Base-by-base conservation (phyloP, 2,329 filamentous ascomycete genomes). In the Ramularia collo-cygni region DNA sequence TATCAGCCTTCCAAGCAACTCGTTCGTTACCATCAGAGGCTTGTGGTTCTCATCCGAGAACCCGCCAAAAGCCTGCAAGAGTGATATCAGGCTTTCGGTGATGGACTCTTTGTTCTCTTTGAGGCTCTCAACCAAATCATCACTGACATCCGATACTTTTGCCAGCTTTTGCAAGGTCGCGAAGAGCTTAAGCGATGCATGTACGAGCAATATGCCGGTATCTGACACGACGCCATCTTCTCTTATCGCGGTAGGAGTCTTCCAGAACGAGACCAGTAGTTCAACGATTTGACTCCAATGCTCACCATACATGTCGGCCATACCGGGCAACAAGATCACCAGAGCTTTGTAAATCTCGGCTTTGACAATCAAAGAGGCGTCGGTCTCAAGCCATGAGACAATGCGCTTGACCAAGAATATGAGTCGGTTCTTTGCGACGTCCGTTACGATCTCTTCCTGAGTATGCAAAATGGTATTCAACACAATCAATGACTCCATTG, bases 341-440 rank as follows among this genome's bases (percentile, higher is more conserved):
- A 81, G 53, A 4, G 66, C 60, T 43, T 60, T 75, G 66, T 38
- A 86, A 56, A 44, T 69, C 70, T 53, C 79, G 65, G 57, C 78
- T 75, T 47, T 72, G 63, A 64, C 77, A 65, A 19, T 71, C 58
- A 44, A 66, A 59, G n/a, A 76, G 47, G 39, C 63, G 1, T 64
- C 61, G 0, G 67, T 58, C 10, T 81, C 74, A 0, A 89, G 66
- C 77, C 84, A 89, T 7, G 77, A 74, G 0, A 84, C 74, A 6
- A 95, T 72, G 47, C 89, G 81, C 56, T 84, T 85, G 29, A 90
- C 77, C 7, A 90, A 79, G 64, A 95, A 92, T 0, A 95, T 78
- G 2, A 92, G 64, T 16, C 88, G 76, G 54, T 89, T 77, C 38
- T 70, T 71, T 1, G 68, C 56, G 32, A 64, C 65, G n/a, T 77